Conservation (phyloP, 148 eudicot genomes). For the Rhododendron henanense region DNA sequence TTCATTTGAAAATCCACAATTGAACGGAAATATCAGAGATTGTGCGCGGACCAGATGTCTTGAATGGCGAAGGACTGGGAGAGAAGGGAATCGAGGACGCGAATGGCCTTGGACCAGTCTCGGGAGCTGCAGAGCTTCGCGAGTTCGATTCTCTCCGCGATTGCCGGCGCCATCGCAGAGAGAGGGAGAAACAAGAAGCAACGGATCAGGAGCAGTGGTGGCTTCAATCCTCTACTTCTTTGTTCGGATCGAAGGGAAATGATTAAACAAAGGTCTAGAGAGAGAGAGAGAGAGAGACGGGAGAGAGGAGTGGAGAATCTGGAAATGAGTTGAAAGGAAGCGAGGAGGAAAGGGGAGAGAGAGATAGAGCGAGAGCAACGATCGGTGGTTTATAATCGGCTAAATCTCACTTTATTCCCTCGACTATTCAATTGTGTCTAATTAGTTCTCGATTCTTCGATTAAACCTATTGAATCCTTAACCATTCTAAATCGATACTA, state of each 20-base stretch:
- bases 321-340: background rate
- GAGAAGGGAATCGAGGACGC: slow-evolving; percentile 80
- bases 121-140: slow-evolving; percentile 78
- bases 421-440: background rate
- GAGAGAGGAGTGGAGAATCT: background rate
- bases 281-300: background rate
- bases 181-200: background rate
- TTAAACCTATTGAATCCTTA: background rate
- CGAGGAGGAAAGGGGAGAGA: background rate
- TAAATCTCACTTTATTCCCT: background rate
- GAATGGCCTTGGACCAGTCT: slow-evolving; percentile 97
- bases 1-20: background rate
- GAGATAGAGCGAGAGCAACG: background rate
- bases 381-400: background rate
- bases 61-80: slow-evolving; percentile 58
- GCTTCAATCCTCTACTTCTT: background rate
- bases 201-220: slow-evolving; percentile 2
- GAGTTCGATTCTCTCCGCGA: slow-evolving; percentile 64
- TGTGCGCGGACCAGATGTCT: slow-evolving; percentile 65
- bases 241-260: background rate
- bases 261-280: background rate
- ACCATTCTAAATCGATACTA: too few relatives aligned
- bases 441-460: background rate
- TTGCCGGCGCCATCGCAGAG: slow-evolving; percentile 50
- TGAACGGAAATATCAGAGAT: background rate